Conservation (phyloP, 2,329 filamentous ascomycete species). For the Pyrenophora seminiperda region DNA sequence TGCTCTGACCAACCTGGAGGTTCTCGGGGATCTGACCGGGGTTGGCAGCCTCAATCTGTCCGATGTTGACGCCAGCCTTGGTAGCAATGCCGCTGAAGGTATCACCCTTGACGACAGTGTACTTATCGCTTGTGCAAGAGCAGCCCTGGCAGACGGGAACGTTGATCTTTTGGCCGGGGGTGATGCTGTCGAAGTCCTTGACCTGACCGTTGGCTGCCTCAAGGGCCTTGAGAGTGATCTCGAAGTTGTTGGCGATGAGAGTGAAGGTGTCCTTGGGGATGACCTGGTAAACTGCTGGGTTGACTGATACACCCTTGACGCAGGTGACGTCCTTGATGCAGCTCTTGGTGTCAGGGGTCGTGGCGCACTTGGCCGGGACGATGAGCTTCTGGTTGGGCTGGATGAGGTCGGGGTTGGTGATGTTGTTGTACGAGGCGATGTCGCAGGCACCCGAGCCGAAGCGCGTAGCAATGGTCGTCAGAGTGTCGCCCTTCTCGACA, state of each 20-base stretch:
- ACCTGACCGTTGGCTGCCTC: not conserved
- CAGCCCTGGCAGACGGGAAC: slow-evolving; percentile 1
- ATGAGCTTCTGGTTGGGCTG: not conserved
- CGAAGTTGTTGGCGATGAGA: slow-evolving; percentile 2
- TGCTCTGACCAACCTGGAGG: not conserved
- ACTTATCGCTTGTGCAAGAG: not conserved
- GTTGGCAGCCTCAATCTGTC: slow-evolving; percentile 5
- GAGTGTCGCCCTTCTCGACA: not conserved
- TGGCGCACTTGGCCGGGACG: not conserved
- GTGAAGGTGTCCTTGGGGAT: not conserved
- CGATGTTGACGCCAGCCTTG: not conserved
- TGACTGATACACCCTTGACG: not conserved
- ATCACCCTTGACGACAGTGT: slow-evolving; percentile 5
- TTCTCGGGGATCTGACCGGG: not conserved
- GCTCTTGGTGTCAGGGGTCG: not conserved
- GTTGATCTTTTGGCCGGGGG: not conserved
- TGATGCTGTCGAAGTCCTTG: not conserved
- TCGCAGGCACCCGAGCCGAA: slow-evolving; percentile 2
- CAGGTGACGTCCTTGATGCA: not conserved
- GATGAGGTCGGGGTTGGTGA: not conserved
- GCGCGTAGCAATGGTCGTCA: not conserved
- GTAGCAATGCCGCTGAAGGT: not conserved
- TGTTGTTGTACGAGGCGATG: not conserved
- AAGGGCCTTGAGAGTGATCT: not conserved
- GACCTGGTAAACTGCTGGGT: not conserved